Evolutionary conservation across 192 early-diverging fungal species (phyloP), one percentile per base, ranked within the genome.

Genomic region (Geranomyces variabilis): DNA sequence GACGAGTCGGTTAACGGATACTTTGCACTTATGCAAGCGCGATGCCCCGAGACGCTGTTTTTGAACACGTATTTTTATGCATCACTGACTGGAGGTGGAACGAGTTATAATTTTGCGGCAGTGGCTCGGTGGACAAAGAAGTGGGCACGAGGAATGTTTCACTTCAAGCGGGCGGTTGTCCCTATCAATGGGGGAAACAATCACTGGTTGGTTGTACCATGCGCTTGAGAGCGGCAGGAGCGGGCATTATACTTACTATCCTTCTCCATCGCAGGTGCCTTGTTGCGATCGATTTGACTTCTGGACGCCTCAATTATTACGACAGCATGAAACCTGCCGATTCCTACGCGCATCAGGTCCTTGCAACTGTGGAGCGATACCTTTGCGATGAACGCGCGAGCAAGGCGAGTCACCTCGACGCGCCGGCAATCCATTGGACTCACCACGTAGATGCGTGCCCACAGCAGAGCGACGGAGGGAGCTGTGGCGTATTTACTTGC

Each of bases 401-500:
- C 58, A 60, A 60, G 17, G 3, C 47, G 3, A 8, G 7, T 28
- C 4, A 28, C 6, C 19, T 15, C 51, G 51, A 55, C 15, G 51
- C 51, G n/a, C 24, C 14, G 33, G 5, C 36, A 41, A 3, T 41
- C 36, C 3, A 41, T 7, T 41, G 36, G 36, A 41, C 36, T 41
- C 36, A 41, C 36, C 36, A 41, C 10, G 36, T 41, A 10, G 36
- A 41, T 7, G 5, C 36, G 36, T 41, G 36, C 36, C 36, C 36
- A 7, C 36, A 41, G 36, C 77, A 79, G 55, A 13, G n/a, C 17
- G 77, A 79, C 24, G 70, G 73, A 10, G 74, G 65, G 24, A 79
- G 77, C 59, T 79, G 77, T 46, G 77, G 77, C n/a, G 77, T 79
- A 22, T 79, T 79, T 69, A 66, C 63, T 1, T 74, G 73, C 34